phyloP scores from a whole-genome alignment of 306 rosid species.

The Fragaria nilgerrensis region DNA sequence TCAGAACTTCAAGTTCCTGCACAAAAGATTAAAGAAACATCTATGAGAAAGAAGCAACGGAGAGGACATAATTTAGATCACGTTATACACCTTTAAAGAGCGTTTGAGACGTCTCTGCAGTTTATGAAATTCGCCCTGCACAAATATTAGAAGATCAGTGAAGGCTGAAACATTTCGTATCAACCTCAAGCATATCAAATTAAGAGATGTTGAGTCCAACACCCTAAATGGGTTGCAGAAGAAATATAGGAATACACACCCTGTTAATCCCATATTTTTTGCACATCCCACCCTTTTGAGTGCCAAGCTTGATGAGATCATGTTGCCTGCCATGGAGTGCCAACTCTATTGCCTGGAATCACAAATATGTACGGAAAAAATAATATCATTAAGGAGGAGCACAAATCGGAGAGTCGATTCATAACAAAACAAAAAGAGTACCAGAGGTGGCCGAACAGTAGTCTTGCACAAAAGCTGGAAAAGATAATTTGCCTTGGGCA shows the following conservation, averaged over 20 bases:
- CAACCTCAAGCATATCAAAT: neutral
- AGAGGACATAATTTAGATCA: no score
- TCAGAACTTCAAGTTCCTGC: no score
- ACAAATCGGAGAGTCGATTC: neutral
- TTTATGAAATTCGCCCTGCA: no score
- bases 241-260: neutral
- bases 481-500: neutral
- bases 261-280: neutral
- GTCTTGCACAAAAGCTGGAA: neutral
- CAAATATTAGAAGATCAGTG: no score
- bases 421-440: neutral
- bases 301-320: neutral
- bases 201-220: neutral
- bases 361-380: no score
- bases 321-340: neutral
- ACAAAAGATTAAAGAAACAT: no score
- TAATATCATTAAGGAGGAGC: no score
- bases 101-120: no score
- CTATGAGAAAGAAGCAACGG: no score
- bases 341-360: neutral
- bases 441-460: neutral
- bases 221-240: neutral
- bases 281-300: neutral
- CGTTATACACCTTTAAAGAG: no score
- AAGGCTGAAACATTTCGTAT: no score